These are phyloP conservation scores for Ceriops decandra DNA, from an alignment of 345 rosid genomes.

Conservation along the genomic window DNA sequence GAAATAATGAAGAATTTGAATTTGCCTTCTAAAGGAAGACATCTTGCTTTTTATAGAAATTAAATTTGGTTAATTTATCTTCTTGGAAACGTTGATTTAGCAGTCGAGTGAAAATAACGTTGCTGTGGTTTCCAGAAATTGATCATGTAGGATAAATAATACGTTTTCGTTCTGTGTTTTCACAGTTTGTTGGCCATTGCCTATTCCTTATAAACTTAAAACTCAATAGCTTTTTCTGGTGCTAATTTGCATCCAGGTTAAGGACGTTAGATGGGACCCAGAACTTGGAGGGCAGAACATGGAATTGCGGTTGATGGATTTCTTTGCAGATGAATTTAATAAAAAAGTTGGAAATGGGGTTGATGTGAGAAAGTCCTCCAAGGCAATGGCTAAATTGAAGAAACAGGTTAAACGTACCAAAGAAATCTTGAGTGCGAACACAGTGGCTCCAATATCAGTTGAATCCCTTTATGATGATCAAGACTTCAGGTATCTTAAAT, in stretches of 20 bases:
- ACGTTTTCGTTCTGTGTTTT: neutral
- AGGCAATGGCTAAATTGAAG: constrained; percentile 98
- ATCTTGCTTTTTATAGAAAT: no score
- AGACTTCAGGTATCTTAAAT: constrained; percentile 71
- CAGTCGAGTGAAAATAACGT: no score
- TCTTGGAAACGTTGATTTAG: no score
- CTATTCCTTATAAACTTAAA: neutral
- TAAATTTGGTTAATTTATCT: no score
- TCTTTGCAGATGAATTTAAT: constrained; percentile 94
- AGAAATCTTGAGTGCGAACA: constrained; percentile 95
- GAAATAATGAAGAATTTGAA: neutral
- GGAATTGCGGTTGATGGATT: constrained; percentile 83
- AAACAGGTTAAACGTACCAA: constrained; percentile 98
- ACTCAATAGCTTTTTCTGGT: constrained; percentile 8
- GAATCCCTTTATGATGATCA: constrained; percentile 89
- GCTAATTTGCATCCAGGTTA: constrained; percentile 48
- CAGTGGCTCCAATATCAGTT: constrained; percentile 83
- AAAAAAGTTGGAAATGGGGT: constrained; percentile 78
- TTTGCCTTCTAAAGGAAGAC: neutral
- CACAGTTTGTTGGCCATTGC: neutral
- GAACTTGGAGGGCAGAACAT: constrained; percentile 89
- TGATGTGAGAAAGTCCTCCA: constrained; percentile 87
- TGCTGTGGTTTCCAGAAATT: no score
- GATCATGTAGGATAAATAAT: no score
- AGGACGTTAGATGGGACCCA: constrained; percentile 98